phyloP scores from a whole-genome alignment of 2,329 filamentous ascomycete genomes.

The Trichophyton verrucosum region DNA sequence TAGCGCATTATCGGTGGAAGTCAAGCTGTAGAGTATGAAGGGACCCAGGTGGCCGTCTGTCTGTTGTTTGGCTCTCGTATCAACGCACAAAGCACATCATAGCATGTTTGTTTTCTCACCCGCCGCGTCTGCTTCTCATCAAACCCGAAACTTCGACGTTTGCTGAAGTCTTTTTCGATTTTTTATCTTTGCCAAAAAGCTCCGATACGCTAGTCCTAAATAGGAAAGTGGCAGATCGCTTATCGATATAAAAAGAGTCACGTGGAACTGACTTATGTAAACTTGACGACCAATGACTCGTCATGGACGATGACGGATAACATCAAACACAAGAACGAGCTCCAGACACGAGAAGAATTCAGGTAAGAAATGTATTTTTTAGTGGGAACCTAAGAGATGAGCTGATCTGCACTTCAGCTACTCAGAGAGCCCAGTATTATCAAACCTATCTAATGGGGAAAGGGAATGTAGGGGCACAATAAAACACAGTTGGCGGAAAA shows the following conservation, averaged over 20 bases:
- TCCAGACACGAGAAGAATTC: not conserved
- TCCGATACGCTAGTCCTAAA: not conserved
- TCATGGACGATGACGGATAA: not conserved
- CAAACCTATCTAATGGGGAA: not conserved
- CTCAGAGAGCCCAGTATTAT: not conserved
- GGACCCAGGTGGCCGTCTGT: not conserved
- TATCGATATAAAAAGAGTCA: not conserved
- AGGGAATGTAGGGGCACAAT: not conserved
- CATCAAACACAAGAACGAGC: not conserved
- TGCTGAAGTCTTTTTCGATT: not conserved
- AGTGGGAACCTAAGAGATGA: slow-evolving; percentile 6
- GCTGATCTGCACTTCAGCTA: slow-evolving; percentile 34
- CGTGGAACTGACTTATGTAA: not conserved
- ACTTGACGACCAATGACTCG: not conserved
- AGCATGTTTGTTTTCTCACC: not conserved
- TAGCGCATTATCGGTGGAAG: not conserved
- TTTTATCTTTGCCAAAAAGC: not conserved
- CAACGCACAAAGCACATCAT: not conserved
- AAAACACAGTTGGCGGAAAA: not conserved
- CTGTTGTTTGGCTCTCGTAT: not conserved
- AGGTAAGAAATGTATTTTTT: not conserved
- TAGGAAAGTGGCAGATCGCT: not conserved
- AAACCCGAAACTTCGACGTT: not conserved
- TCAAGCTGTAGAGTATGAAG: not conserved
- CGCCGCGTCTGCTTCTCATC: not conserved